Evolutionary conservation across 2,329 filamentous ascomycete genomes (phyloP), one percentile per base, ranked within the genome.

Genomic region (Neodidymelliopsis sp.): DNA sequence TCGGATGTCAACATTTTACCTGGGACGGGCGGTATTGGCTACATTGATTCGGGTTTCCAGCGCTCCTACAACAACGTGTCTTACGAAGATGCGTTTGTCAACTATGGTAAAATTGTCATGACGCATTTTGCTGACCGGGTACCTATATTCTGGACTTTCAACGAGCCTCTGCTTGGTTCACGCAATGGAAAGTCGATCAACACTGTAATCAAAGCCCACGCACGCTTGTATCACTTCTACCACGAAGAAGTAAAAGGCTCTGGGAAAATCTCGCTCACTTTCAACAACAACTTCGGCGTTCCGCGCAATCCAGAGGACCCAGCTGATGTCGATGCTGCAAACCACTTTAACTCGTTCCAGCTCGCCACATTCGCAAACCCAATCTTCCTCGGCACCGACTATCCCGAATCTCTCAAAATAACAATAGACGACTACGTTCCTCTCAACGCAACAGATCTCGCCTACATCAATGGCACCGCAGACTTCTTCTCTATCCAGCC

Each of bases 401-500:
- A 82, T 39, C 80, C 81, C 0, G 56, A 72, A 74, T 15, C 73
- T 69, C 12, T 74, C 77, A 45, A 78, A 36, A 70, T 46, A 20
- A 63, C 60, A 1, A 31, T 66, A 4, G 34, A 48, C 5, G 63
- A 66, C 47, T 74, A 79, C n/a, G 71, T 78, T 2, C 75, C 76
- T 0, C 66, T 86, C 22, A 81, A 72, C 1, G 55, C 73, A 0
- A 68, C 72, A 2, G 75, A 87, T 28, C 70, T 85, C 2, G 43
- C 42, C 20, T 67, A 66, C 33, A 38, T 69, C 29, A 67, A 66
- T 11, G 63, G 65, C 2, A 83, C 80, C 0, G 75, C 78, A 3
- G 83, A 85, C 63, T 80, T 84, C 45, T 75, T 83, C 28, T 81
- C 77, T 6, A 77, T 85, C 27, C 82, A 86, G 54, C 79, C 81